Evolutionary conservation across 1,284 basidiomycete genomes (phyloP).

Genomic region (Microbotryum silenes-acaulis): DNA sequence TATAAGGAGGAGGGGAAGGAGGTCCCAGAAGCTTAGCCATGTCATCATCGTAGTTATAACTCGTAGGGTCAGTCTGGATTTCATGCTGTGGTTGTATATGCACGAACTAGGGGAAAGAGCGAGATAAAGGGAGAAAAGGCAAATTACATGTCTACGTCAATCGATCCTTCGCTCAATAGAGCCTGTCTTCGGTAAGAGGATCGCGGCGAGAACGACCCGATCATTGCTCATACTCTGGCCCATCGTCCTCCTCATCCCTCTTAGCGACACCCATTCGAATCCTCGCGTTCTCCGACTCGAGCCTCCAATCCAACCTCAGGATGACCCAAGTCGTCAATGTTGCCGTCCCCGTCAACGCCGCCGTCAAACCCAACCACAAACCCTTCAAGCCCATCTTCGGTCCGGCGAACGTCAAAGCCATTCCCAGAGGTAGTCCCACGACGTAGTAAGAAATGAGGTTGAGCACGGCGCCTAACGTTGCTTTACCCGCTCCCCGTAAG

Average conservation of each 20-base stretch:
- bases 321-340: conserved; percentile 34
- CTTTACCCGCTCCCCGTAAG: conserved; percentile 41
- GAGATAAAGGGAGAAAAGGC: no score
- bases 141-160: no score
- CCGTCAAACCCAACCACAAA: conserved; percentile 1
- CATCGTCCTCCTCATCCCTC: conserved; percentile 15
- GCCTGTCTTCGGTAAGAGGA: no score
- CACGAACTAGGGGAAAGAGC: no score
- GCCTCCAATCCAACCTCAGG: conserved; percentile 37
- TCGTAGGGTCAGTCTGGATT: no score
- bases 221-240: not conserved
- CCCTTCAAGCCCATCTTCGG: conserved; percentile 37
- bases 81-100: no score
- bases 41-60: no score
- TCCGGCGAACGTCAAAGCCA: conserved; percentile 37
- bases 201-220: no score
- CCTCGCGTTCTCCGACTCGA: conserved; percentile 29
- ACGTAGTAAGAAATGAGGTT: conserved; percentile 41
- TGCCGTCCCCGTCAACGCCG: conserved; percentile 27
- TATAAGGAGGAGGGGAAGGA: conserved; percentile 10
- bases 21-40: no score
- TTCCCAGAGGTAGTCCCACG: conserved; percentile 37
- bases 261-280: conserved; percentile 24
- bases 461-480: conserved; percentile 37
- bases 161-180: no score